Conservation (phyloP, 176 grass and related monocot genomes). For the Ampelocalamus luodianensis region DNA sequence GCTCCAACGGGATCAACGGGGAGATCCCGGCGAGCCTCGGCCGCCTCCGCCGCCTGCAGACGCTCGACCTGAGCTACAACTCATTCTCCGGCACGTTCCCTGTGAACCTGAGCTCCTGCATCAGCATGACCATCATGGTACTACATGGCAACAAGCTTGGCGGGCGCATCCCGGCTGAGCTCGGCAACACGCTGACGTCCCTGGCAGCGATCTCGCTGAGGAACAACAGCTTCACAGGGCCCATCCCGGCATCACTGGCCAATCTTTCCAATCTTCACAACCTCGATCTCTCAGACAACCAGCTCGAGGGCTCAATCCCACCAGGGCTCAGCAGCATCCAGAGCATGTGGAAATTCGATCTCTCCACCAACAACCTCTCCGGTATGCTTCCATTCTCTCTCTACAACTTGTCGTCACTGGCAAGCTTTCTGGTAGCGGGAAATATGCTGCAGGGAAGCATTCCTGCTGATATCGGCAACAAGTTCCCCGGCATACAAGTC, state of each 20-base stretch:
- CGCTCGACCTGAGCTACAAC: background rate
- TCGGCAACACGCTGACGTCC: background rate
- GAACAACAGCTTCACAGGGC: background rate
- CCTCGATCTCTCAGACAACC: background rate
- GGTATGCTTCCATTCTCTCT: constrained; percentile 13
- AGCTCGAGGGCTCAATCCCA: constrained; percentile 8
- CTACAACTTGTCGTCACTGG: background rate
- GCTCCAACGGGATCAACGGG: background rate
- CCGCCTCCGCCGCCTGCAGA: background rate
- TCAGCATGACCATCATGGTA: background rate
- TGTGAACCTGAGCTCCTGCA: background rate
- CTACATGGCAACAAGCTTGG: background rate
- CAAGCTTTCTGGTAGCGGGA: background rate
- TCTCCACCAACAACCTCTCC: background rate
- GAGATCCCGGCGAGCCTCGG: constrained; percentile 31
- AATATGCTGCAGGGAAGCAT: background rate
- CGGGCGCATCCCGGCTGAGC: background rate
- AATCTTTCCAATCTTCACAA: background rate
- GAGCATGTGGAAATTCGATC: background rate
- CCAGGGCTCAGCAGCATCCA: background rate
- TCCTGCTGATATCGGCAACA: too few species aligned
- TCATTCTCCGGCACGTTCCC: constrained; percentile 15
- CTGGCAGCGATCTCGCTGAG: background rate
- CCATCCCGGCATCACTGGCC: background rate
- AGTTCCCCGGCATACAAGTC: background rate